phyloP scores from a whole-genome alignment of 768 basidiomycete species.

The Terana coerulea region DNA sequence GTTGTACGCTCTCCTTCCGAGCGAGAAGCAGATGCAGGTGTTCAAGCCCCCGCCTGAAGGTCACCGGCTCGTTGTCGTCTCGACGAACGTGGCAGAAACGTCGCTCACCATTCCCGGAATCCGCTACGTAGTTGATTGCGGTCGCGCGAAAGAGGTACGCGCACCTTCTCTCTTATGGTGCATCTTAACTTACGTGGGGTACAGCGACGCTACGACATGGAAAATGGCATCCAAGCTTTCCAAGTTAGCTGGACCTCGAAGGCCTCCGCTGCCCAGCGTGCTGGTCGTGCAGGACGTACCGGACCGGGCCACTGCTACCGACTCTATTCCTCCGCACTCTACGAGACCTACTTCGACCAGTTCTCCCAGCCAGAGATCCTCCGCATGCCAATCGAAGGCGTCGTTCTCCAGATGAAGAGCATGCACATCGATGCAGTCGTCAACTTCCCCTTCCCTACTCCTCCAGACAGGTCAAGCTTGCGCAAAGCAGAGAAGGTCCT shows the following conservation, averaged over 20 bases:
- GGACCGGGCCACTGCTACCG: conserved; percentile 99
- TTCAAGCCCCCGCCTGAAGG: conserved; percentile 82
- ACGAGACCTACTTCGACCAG: conserved; percentile 85
- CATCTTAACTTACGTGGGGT: background rate
- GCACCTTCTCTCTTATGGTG: conserved; percentile 3
- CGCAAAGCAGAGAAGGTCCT: conserved; percentile 80
- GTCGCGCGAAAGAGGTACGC: conserved; percentile 86
- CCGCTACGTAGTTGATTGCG: conserved; percentile 96
- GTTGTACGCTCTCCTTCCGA: conserved; percentile 87
- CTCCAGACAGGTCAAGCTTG: conserved; percentile 76
- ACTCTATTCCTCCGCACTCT: conserved; percentile 93
- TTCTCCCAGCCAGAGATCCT: conserved; percentile 91
- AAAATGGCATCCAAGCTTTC: conserved; percentile 86
- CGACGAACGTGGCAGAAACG: conserved; percentile 96
- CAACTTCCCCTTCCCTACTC: conserved; percentile 98
- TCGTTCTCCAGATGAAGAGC: conserved; percentile 97
- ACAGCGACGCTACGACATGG: conserved; percentile 79
- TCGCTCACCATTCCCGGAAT: conserved; percentile 97
- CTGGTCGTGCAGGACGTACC: conserved; percentile 95
- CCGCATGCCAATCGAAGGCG: conserved; percentile 94
- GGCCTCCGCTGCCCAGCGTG: conserved; percentile 89
- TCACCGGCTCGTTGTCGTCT: conserved; percentile 84
- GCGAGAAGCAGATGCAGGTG: conserved; percentile 93
- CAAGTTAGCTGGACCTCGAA: conserved; percentile 93
- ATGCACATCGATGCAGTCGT: conserved; percentile 97